Base-by-base conservation (phyloP, 495 filamentous ascomycete species). In the Filosporella fistucella region DNA sequence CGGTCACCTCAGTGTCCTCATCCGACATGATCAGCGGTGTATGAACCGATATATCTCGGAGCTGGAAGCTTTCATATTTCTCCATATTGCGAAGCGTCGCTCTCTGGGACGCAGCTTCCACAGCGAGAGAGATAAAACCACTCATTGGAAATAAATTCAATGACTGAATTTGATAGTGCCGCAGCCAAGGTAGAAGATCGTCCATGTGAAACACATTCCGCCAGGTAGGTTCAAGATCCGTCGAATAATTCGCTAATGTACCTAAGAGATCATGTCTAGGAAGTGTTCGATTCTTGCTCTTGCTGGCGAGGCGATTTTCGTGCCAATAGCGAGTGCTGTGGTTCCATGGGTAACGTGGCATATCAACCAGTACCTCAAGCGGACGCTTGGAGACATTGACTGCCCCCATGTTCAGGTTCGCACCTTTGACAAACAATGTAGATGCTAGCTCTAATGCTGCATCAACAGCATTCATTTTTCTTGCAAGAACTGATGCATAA, bases 381-480 rank as follows among this genome's bases (percentile, higher is more conserved):
- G 66, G 64, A 42, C 58, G 6, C 48, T 71, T 71, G 6, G 57
- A 52, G 28, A 63, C 54, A 59, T 76, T 72, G 51, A 77, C 64
- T 13, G 53, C 55, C 34, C 62, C 58, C 33, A 74, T 70, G 46
- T 73, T 60, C 13, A 78, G 51, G 11, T 41, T 5, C 23, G 57
- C 57, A 2, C 79, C 79, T 42, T 66, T 70, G 20, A 36, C 17
- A 36, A 55, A 58, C 8, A 68, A 47, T 5, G 60, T 48, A 8
- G 61, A 60, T 28, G 61, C 71, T 38, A 67, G 62, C 4, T 71
- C 66, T 24, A 76, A 42, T 3, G 68, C 62, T 0, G 68, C 72
- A 37, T 75, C 68, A 2, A 78, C 69, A 28, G 71, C 72, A 35
- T 71, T 60, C 37, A 72, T 63, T 43, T 68, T 66, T 7, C 74